phyloP scores from a whole-genome alignment of 306 rosid genomes.

The Bauhinia variegata region DNA sequence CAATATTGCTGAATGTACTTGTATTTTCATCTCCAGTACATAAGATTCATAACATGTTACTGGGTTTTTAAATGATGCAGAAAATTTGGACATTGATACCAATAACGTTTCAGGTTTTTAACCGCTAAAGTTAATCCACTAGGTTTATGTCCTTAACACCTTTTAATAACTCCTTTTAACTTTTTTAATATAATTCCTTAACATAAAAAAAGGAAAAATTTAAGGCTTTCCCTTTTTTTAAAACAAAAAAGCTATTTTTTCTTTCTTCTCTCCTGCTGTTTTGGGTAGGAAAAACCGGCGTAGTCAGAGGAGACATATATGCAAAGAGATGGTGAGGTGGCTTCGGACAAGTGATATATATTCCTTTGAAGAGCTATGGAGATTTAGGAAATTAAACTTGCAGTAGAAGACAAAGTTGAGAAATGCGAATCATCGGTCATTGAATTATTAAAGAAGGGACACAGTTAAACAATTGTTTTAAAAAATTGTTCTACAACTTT shows the following conservation, averaged over 20 bases:
- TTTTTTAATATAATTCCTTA: background rate
- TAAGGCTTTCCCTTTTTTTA: background rate
- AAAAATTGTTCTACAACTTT: conserved; percentile 14
- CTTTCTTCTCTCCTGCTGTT: background rate
- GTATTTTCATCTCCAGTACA: conserved; percentile 32
- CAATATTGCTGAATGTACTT: conserved; percentile 50
- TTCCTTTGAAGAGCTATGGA: conserved; percentile 4
- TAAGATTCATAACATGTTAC: conserved; percentile 31
- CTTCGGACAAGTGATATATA: conserved; percentile 33
- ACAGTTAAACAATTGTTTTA: background rate
- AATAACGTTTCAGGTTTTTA: background rate
- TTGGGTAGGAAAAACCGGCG: conserved; percentile 49
- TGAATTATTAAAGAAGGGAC: conserved; percentile 1
- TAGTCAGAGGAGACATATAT: conserved; percentile 50
- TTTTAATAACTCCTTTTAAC: background rate
- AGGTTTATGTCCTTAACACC: background rate
- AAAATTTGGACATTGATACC: background rate
- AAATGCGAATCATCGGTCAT: conserved; percentile 23
- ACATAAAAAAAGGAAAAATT: background rate
- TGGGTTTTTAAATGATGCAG: conserved; percentile 21
- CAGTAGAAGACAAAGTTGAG: conserved; percentile 46
- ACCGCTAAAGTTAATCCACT: background rate
- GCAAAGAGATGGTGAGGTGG: conserved; percentile 18
- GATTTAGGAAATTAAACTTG: conserved; percentile 42
- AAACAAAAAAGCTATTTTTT: background rate